These are phyloP conservation scores for Lupinus albus DNA, from an alignment of 306 rosid species.

Conservation along the genomic window DNA sequence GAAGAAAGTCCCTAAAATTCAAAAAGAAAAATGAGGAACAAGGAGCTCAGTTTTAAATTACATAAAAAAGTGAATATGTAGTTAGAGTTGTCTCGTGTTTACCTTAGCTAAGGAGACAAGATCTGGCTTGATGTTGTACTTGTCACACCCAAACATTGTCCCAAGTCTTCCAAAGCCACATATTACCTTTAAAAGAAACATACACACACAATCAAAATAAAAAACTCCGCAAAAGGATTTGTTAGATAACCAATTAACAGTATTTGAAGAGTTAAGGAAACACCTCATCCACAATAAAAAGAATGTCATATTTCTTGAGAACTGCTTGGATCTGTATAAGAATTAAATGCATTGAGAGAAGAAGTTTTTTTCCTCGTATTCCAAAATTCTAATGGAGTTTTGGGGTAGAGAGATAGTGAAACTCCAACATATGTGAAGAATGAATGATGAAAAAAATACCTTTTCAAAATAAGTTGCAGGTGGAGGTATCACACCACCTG, in stretches of 20 bases:
- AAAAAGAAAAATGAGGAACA: slow-evolving; percentile 34
- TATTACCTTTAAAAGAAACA: slow-evolving; percentile 63
- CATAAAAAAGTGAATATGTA: slow-evolving; percentile 20
- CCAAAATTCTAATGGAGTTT: background rate
- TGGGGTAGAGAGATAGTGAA: slow-evolving; percentile 11
- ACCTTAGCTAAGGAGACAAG: slow-evolving; percentile 94
- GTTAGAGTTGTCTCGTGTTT: slow-evolving; percentile 29
- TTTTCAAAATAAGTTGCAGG: slow-evolving; percentile 89
- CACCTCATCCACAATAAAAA: slow-evolving; percentile 95
- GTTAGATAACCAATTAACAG: background rate
- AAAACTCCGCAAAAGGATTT: slow-evolving; percentile 29
- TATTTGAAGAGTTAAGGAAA: slow-evolving; percentile 23
- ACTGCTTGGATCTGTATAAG: slow-evolving; percentile 79
- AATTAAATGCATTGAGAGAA: slow-evolving; percentile 35
- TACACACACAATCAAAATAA: slow-evolving; percentile 30
- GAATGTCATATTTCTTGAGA: slow-evolving; percentile 92
- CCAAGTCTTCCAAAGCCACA: slow-evolving; percentile 98
- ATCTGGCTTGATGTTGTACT: slow-evolving; percentile 88
- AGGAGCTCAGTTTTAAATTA: background rate
- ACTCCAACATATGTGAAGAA: slow-evolving; percentile 13
- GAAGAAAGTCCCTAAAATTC: slow-evolving; percentile 85
- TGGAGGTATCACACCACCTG: slow-evolving; percentile 92
- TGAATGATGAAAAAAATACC: slow-evolving; percentile 51
- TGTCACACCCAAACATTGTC: slow-evolving; percentile 85
- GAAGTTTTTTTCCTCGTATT: background rate